These are phyloP conservation scores for Hymenoscyphus infarciens DNA, from an alignment of 2,329 filamentous ascomycete species.

Conservation along the genomic window DNA sequence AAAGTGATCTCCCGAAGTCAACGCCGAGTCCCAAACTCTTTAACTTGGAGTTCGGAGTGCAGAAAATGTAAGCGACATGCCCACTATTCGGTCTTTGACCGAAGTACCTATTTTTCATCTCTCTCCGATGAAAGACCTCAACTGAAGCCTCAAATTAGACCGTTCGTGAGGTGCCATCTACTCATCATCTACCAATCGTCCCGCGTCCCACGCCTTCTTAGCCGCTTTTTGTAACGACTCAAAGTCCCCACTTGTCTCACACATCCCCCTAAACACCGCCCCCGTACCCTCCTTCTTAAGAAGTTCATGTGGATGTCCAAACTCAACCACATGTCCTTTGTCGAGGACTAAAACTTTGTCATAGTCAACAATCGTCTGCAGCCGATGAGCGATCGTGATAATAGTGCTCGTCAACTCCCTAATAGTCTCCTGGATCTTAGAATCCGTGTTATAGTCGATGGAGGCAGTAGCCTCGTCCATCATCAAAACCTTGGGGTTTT, in stretches of 20 bases:
- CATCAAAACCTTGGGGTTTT: conserved; percentile 86
- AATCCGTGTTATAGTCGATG: conserved; percentile 93
- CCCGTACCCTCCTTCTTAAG: conserved; percentile 59
- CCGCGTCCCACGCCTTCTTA: conserved; percentile 42
- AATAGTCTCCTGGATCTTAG: conserved; percentile 94
- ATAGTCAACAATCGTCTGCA: conserved; percentile 97
- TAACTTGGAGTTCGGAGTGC: not conserved
- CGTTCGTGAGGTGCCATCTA: conserved; percentile 12
- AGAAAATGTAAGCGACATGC: not conserved
- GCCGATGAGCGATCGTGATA: conserved; percentile 90
- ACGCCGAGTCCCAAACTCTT: too few species aligned
- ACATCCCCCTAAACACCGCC: conserved; percentile 60
- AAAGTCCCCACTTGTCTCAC: conserved; percentile 63
- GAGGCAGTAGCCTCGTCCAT: conserved; percentile 99
- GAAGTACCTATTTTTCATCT: not conserved
- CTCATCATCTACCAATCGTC: conserved; percentile 39
- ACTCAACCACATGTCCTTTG: conserved; percentile 83
- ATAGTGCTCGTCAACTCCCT: conserved; percentile 91
- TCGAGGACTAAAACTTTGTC: conserved; percentile 96
- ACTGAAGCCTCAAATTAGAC: not conserved
- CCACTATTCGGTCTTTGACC: too few species aligned
- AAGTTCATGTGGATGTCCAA: conserved; percentile 81
- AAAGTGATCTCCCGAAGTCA: too few species aligned
- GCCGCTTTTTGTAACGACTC: conserved; percentile 55
- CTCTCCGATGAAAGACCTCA: not conserved